A percentile compares a stretch with the other conserved stretches of the same genome.
These are phyloP conservation scores for Aspergillus oerlinghausenensis DNA, from an alignment of 2,329 filamentous ascomycete species.

Conservation along the genomic window DNA sequence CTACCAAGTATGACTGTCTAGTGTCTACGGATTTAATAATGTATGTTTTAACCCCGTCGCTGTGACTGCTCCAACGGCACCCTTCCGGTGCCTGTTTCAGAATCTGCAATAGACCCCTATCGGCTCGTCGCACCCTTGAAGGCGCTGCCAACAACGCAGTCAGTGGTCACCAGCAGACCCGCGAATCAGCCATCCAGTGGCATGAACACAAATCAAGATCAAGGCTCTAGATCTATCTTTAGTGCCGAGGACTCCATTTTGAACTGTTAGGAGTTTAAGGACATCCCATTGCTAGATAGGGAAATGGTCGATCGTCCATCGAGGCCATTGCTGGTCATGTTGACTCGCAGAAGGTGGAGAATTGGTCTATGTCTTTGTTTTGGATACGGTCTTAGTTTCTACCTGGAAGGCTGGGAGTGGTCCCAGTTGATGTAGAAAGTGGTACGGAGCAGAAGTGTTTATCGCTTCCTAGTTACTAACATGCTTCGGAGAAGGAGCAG, in stretches of 20 bases:
- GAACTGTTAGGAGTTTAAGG: background rate
- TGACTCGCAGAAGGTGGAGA: background rate
- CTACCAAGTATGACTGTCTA: background rate
- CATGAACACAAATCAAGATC: background rate
- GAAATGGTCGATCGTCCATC: background rate
- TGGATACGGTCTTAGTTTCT: background rate
- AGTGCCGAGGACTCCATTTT: background rate
- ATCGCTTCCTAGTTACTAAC: background rate
- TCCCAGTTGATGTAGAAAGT: background rate
- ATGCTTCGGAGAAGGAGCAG: background rate
- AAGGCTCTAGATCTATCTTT: background rate
- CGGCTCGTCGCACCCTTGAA: background rate
- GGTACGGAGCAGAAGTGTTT: background rate
- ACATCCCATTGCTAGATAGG: background rate
- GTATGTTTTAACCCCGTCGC: background rate
- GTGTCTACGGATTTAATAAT: background rate
- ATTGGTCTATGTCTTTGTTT: background rate
- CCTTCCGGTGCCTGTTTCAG: constrained; percentile 10
- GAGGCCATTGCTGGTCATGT: background rate
- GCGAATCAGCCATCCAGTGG: background rate
- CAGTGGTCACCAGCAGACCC: background rate
- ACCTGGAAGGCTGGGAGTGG: background rate
- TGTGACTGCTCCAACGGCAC: background rate
- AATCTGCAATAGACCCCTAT: constrained; percentile 11
- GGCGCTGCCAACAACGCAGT: background rate